Base-by-base conservation (phyloP, 306 rosid species). In the Rubus idaeus region DNA sequence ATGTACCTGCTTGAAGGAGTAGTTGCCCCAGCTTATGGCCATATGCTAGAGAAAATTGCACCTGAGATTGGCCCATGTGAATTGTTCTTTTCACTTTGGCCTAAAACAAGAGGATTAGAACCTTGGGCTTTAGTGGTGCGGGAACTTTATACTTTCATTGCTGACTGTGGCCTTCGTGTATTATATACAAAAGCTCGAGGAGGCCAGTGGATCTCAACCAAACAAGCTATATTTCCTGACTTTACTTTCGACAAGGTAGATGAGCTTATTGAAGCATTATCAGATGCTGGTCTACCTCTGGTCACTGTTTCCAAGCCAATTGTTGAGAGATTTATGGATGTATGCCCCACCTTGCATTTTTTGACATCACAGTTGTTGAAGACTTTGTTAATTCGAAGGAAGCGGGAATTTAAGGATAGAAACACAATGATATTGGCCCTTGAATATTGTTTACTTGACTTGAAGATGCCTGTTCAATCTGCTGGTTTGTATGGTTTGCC, bases 41-140 rank as follows among this genome's bases (percentile, higher is more conserved):
- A 41, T 75, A 80, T 94, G 89, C 93, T 94, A 26, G 97, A 92
- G 89, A 94, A 91, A 84, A 80, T 90, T 77, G 96, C 97, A 60
- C 77, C 83, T 70, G 98, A 94, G 85, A 82, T 92, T 74, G 97
- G 98, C 52, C 97, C 92, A 49, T 85, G 87, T 75, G 87, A 87
- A 74, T 85, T 91, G 77, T 92, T 92, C 88, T 94, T 88, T 87
- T 92, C 98, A 78, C 91, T 92, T 82, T 94, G 97, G 98, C 98
- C 98, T 11, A 71, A 86, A 62, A 68, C 89, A 79, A 71, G 71
- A 81, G 96, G 93, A 73, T 78, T 79, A 69, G 97, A 94, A 81
- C 98, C 98, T 83, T 94, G 98, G 98, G 90, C 89, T 78, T 85
- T 93, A 47, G 93, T 88, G 67, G 86, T 90, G 16, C 87, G 87